Evolutionary conservation across 345 rosid species (phyloP), one percentile per base, ranked within the genome.

Genomic region (Brassica cretica): DNA sequence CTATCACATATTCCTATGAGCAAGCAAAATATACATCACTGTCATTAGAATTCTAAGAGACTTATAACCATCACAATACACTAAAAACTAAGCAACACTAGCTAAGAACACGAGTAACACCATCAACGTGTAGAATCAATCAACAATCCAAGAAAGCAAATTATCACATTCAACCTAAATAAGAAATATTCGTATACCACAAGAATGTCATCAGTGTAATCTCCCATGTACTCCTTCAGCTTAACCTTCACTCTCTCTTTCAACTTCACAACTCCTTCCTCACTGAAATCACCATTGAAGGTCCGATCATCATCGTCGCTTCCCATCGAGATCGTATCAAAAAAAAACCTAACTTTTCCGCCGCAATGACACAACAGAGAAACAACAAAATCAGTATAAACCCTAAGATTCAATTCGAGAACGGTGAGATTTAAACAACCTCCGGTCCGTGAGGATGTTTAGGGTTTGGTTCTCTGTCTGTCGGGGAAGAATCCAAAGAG

Each of bases 161-260:
- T 5, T 5, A 32, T 32, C 35, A 4, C 1, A 32, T 32, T 5
- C 35, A 32, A 32, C 35, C 6, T 5, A 1, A 32, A 32, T 15
- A 16, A 15, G 19, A 58, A 35, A 39, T 79, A 66, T 0, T 39
- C 46, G 46, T 7, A 25, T 84, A 96, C 98, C 97, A 93, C 98
- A 18, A 96, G 99, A 63, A 86, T 90, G 71, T 96, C 98, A 77
- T 96, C 99, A 14, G 99, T 89, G 85, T 96, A 96, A 76, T 96
- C 93, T 55, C 95, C 98, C 98, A 96, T 91, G 80, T 85, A 91
- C 86, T 96, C 97, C 87, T 93, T 91, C 66, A 96, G 91, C 79
- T 93, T 96, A 67, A 84, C 88, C 75, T 61, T 89, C 60, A 96
- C 91, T 69, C 65, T 76, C 21, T 88, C 89, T 80, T 90, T 88